Evolutionary conservation across 805 yeast genomes (phyloP), one percentile per base, ranked within the genome.

Genomic region (Candida verbasci): DNA sequence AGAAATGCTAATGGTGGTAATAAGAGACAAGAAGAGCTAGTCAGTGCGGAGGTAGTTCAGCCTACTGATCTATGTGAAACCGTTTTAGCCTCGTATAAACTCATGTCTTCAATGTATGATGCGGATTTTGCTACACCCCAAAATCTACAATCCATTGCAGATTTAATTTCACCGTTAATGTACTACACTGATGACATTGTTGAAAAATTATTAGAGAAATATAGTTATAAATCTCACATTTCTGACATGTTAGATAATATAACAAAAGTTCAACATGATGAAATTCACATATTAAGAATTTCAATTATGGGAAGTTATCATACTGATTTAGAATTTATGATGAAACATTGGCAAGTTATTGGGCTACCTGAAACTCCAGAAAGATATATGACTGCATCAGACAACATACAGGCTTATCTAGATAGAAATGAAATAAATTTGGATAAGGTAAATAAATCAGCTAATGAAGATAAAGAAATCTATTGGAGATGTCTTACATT

Each of bases 381-480:
- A 31, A 58, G 62, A 31, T 53, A 55, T 29, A 53, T 74, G 55
- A 39, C 59, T 37, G 71, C 70, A 8, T 61, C 70, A 1, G 74
- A 72, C 21, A 68, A 65, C 35, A 49, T 70, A 15, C 69, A 74
- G 37, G 60, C 64, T 0, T 52, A 65, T n/a, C 35, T 74, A 9
- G 74, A 70, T 25, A 56, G 68, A 32, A 43, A 50, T 18, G 61
- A 52, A 31, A 33, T 48, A 6, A 35, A 30, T 25, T 24, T 21
- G 4, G 34, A 34, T 1, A 24, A 38, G 4, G 32, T 28, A 4
- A 21, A 39, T 3, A 32, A 21, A 3, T 21, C 29, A 3, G 3
- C 11, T 4, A 7, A 3, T 7, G 28, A 51, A 1, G 38, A 41
- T 3, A 48, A 50, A 3, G 51, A 48, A 1, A 17, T 29, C 1